Evolutionary conservation across 805 yeast species (phyloP), one percentile per base, ranked within the genome.

Genomic region (Dipodascus albidus): DNA sequence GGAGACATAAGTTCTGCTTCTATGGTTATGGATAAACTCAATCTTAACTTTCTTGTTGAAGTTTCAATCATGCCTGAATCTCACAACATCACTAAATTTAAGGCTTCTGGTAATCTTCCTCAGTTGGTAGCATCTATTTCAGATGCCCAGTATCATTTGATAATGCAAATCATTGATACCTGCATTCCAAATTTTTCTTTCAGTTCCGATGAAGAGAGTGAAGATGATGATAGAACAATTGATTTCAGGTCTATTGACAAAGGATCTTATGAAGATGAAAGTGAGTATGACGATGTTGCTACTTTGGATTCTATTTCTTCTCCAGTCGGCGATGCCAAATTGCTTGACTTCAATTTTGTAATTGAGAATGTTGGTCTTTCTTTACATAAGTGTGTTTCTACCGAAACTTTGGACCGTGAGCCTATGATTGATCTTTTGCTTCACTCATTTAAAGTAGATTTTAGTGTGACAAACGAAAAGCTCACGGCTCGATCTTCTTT

Each of bases 91-190:
- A 83, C 98, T 0, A 78, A 78, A 58, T 72, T 88, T 57, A 81
- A 78, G 62, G 74, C 89, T 1, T 80, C 87, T 24, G 96, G 93
- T 14, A 80, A 81, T 55, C 76, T 93, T 14, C 95, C 96, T 0
- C 70, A 71, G 33, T 75, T 95, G 56, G 74, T 75, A 24, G 81
- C 93, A 2, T 77, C 85, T 27, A 65, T 93, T 61, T 87, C 87
- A 60, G 98, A 93, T 64, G 85, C 82, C 61, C 96, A 95, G 65
- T 95, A 93, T 69, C 86, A 88, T 66, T 80, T 88, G 1, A 72
- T 93, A 61, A 82, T 93, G 91, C 80, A 82, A 54, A 70, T 91
- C 48, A 70, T 91, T 35, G 85, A 84, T 50, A 77, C 73, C 6
- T 79, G 83, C 21, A 74, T 88, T 14, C 96, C 96, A 1, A 74